Base-by-base conservation (phyloP, 148 eudicot genomes). In the Camellia sinensis region DNA sequence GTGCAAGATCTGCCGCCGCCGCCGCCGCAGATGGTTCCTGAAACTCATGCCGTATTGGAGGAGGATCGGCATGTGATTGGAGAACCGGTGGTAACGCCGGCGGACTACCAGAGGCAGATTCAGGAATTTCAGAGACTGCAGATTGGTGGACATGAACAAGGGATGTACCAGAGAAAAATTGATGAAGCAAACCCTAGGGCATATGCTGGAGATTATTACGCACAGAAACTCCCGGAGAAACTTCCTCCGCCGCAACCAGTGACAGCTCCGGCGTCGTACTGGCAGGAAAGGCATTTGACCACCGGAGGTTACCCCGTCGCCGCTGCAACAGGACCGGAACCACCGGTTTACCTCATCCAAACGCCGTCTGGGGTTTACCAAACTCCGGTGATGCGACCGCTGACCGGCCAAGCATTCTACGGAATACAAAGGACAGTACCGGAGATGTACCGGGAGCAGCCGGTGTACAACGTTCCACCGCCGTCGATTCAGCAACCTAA, bases 401-500 rank as follows among this genome's bases (percentile, higher is more conserved):
- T 82, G 18, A 57, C 76, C 67, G 74, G 82, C 7, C 87, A 83
- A 80, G 68, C 79, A 0, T 90, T 85, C 82, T 87, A 90, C 71
- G 89, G 87, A 37, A 77, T 87, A 64, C 89, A 84, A 70, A 80
- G 88, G 61, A 79, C 86, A 11, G 76, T 73, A 9, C 63, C 89
- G 0, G 86, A 87, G 5, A 59, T 84, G 12, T 88, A 86, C 83
- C 82, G 88, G 73, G 89, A 88, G 41, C 92, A 88, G 81, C 88
- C 71, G 68, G 77, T 87, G 67, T 90, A 88, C 81, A 84, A 71
- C n/a, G 71, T 50, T 44, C 57, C 85, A 17, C 75, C 57, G 66
- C 60, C 57, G 19, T 61, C 68, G 10, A 11, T 74, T 60, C 77
- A 74, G 44, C 78, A 75, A 50, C 82, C 67, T 44, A 78, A 83